A percentile compares a stretch with the other conserved stretches of the same genome.
Conservation (phyloP, 768 basidiomycete genomes). For the Suillus placidus region DNA sequence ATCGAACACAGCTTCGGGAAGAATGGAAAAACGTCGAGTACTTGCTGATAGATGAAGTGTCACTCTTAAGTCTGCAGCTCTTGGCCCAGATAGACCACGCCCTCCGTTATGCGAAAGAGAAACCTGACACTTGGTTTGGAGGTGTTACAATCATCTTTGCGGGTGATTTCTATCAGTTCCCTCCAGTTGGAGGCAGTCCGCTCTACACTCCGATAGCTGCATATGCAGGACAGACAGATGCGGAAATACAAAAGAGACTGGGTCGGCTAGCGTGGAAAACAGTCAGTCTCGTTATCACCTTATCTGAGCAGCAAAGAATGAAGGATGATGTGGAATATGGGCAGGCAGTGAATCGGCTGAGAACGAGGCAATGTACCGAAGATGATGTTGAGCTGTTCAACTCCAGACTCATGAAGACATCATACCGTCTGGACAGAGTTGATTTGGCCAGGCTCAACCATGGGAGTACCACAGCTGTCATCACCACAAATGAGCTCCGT, state of each 20-base stretch:
- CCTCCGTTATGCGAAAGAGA: constrained; percentile 28
- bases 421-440: too few relatives aligned
- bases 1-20: constrained; percentile 17
- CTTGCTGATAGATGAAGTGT: constrained; percentile 35
- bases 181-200: constrained; percentile 31
- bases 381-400: too few relatives aligned
- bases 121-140: constrained; percentile 29
- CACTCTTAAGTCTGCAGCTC: constrained; percentile 26
- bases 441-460: too few relatives aligned
- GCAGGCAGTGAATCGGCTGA: too few relatives aligned
- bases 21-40: constrained; percentile 32
- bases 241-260: neutral
- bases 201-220: constrained; percentile 28
- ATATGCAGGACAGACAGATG: constrained; percentile 1
- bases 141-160: constrained; percentile 35
- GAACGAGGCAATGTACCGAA: too few relatives aligned
- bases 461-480: too few relatives aligned
- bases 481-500: too few relatives aligned
- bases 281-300: constrained; percentile 14
- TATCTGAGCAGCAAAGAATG: constrained; percentile 28
- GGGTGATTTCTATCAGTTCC: constrained; percentile 39
- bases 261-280: constrained; percentile 20
- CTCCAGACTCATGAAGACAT: too few relatives aligned
- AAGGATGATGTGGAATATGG: constrained; percentile 12
- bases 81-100: constrained; percentile 34